Conservation (phyloP, 352 stramenopile genomes). For the Pythium biforme region DNA sequence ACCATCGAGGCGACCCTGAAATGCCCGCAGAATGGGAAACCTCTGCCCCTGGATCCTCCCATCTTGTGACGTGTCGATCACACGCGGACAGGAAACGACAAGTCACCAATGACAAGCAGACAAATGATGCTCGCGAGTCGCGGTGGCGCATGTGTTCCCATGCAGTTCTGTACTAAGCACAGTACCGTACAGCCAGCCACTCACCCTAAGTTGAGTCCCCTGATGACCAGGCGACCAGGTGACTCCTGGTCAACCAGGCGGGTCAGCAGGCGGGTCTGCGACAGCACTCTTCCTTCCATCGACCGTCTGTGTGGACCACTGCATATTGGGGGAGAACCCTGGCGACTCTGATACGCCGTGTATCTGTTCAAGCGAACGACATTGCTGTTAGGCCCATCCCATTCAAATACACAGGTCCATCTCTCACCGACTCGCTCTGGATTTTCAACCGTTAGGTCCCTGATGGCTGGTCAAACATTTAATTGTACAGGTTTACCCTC, state of each 20-base stretch:
- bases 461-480: background rate
- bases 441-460: background rate
- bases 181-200: too few relatives aligned
- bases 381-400: background rate
- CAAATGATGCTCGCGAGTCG: background rate
- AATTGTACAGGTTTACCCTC: background rate
- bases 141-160: too few relatives aligned
- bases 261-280: too few relatives aligned
- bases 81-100: background rate
- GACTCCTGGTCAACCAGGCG: too few relatives aligned
- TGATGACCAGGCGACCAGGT: too few relatives aligned
- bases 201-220: too few relatives aligned
- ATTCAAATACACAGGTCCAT: background rate
- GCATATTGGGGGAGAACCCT: background rate
- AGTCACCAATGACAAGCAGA: background rate
- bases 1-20: slow-evolving; percentile 25
- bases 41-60: background rate
- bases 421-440: background rate
- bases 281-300: background rate
- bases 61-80: slow-evolving; percentile 5
- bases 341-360: background rate
- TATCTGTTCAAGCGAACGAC: background rate
- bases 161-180: too few relatives aligned
- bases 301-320: background rate
- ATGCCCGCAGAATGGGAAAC: background rate